Evolutionary conservation across 1,139 yeast species (phyloP), one percentile per base, ranked within the genome.

Genomic region (Saccharomyces hybrid): DNA sequence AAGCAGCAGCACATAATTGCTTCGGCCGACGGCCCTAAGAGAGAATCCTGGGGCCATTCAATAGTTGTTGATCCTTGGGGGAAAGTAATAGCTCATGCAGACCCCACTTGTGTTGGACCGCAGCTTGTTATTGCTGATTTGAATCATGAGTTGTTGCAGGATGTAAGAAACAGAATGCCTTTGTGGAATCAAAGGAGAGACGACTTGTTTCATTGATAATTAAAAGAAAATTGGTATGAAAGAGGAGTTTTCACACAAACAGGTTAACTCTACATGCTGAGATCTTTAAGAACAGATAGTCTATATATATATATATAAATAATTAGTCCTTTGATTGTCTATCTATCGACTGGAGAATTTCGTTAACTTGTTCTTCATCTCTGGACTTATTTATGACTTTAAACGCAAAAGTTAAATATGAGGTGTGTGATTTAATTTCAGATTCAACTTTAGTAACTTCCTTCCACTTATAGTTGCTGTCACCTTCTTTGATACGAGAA

Each of bases 31-130:
- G 14, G n/a, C 41, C 28, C 34, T 4, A 76, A 69, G 60, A 69
- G 87, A 57, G 70, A 75, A 31, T 85, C 93, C 60, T 93, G 84
- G 73, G 99, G 99, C 0, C 95, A 90, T 63, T 79, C 96, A 0
- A 74, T 91, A 61, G 82, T 91, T 8, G 80, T 91, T 23, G 95
- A 88, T 62, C 98, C 98, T 0, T 89, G 96, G 95, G 98, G 99
- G 0, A 78, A 82, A 0, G 77, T 89, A 1, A 60, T 93, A 1
- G 85, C 88, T 0, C 81, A 83, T 60, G 70, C 78, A 5, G 84
- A 81, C 59, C 67, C 73, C 2, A 70, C 77, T 5, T 71, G 67
- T 5, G 78, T 77, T 8, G 71, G 69, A 6, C 82, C 86, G 0
- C 83, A 83, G 56, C 66, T 90, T 27, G 77, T 84, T 26, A 71